Evolutionary conservation across 352 stramenopile species (phyloP), one percentile per base, ranked within the genome.

Genomic region (Stephanocyclus meneghinianus): DNA sequence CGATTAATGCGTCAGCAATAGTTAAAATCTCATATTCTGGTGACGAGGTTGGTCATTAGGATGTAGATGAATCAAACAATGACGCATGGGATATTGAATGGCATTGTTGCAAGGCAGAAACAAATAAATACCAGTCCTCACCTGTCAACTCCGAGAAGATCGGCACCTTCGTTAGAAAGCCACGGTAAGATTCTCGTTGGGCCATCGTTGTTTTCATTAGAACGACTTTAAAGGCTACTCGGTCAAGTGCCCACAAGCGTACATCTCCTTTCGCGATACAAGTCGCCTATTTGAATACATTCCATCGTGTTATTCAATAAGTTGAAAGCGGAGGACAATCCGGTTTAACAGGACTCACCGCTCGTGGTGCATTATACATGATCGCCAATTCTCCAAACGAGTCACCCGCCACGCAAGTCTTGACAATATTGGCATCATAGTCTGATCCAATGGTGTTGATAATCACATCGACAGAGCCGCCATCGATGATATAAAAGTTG

Each of bases 401-500:
- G 56, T 92, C 84, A 29, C 91, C 91, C 40, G 51, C 75, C 8
- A 70, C 37, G 48, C 77, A 89, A 18, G 60, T 74, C 42, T 81
- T 76, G 9, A 89, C 81, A 55, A 94, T 74, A 61, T 87, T 87
- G 32, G 74, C 73, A 29, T 90, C 79, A 13, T 87, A 77, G 18
- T 76, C 81, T 47, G 10, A 48, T 29, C 88, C 85, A 51, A 82
- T 80, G 15, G 62, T 73, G 29, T 90, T 76, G 35, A 94, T 88
- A 62, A 84, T 90, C 8, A 95, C 89, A 47, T 95, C 76, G 29
- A 98, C 96, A 15, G 90, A 93, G 71, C 97, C 97, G 51, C 95
- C 87, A 26, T 97, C 94, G 47, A 99, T 95, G 59, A 98, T 95
- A 90, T 99, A 99, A 85, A 99, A 99, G 51, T 96, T 98, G 80